Evolutionary conservation across 768 basidiomycete species (phyloP).

Genomic region (Auricularia heimuer): DNA sequence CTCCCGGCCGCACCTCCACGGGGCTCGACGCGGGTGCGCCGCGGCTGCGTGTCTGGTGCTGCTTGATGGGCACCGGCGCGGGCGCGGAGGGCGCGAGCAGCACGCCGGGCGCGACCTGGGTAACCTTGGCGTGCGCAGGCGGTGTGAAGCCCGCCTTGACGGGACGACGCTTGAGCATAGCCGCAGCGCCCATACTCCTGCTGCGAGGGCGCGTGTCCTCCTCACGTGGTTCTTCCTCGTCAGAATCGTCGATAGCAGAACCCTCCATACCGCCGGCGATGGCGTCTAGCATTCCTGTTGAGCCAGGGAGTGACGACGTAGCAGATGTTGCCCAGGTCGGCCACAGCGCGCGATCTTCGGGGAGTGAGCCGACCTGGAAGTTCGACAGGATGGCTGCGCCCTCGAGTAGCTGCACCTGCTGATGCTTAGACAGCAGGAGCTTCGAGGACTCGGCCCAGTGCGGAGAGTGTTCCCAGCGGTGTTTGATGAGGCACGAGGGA

Average conservation of each 20-base stretch:
- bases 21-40: neutral
- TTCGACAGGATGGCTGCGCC: constrained; percentile 92
- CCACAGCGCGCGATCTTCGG: constrained; percentile 91
- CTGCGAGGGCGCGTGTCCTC: neutral
- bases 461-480: constrained; percentile 95
- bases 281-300: neutral
- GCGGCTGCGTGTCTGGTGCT: neutral
- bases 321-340: constrained; percentile 60
- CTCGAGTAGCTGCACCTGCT: constrained; percentile 94
- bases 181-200: neutral
- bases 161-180: neutral
- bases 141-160: neutral
- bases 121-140: neutral
- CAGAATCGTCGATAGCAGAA: neutral
- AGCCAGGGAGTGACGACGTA: constrained; percentile 5
- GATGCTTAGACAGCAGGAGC: constrained; percentile 87
- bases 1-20: neutral
- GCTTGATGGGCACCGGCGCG: neutral
- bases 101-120: neutral
- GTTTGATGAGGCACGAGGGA: constrained; percentile 91
- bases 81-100: neutral
- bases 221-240: neutral
- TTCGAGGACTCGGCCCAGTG: constrained; percentile 93
- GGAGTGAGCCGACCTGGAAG: constrained; percentile 67
- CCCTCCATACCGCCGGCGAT: too few species aligned